Percentiles rank a stretch among this genome's conserved stretches.
Evolutionary conservation across 2,329 filamentous ascomycete species (phyloP).

Genomic region (Hypomyces rosellus): DNA sequence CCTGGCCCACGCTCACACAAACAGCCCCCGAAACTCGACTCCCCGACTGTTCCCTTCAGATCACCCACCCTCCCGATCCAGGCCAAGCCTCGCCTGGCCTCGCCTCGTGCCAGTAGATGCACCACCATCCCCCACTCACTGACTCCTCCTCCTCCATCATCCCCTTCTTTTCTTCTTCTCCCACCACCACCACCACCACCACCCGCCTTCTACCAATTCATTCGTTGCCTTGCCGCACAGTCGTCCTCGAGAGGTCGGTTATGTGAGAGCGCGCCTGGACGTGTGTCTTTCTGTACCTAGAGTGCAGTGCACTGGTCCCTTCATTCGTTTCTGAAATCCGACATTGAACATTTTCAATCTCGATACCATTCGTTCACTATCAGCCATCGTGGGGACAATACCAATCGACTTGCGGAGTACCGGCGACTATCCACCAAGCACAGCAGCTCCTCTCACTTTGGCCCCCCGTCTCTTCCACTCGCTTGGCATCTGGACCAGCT

Average conservation of each 20-base stretch:
- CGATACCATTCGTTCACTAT: not conserved
- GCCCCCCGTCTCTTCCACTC: not conserved
- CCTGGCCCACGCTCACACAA: too few species aligned
- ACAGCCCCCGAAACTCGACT: too few species aligned
- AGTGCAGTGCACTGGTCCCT: constrained; percentile 10
- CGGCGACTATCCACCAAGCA: too few species aligned
- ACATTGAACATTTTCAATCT: constrained; percentile 1
- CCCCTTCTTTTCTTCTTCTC: constrained; percentile 10
- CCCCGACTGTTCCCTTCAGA: too few species aligned
- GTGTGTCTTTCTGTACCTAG: constrained; percentile 2
- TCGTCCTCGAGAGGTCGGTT: constrained; percentile 7
- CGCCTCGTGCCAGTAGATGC: too few species aligned
- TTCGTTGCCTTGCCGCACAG: constrained; percentile 5
- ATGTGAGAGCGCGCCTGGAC: not conserved
- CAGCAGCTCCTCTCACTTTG: not conserved
- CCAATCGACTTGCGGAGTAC: too few species aligned
- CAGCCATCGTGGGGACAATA: too few species aligned
- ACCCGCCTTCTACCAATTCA: constrained; percentile 1
- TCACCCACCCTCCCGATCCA: too few species aligned
- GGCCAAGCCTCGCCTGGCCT: too few species aligned
- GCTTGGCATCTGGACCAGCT: constrained; percentile 22
- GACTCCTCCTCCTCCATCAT: not conserved
- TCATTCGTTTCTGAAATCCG: constrained; percentile 8
- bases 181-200: constrained; percentile 2
- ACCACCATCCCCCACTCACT: too few species aligned